Conservation (phyloP, 2,329 filamentous ascomycete genomes). For the Rhynchosporium secalis region DNA sequence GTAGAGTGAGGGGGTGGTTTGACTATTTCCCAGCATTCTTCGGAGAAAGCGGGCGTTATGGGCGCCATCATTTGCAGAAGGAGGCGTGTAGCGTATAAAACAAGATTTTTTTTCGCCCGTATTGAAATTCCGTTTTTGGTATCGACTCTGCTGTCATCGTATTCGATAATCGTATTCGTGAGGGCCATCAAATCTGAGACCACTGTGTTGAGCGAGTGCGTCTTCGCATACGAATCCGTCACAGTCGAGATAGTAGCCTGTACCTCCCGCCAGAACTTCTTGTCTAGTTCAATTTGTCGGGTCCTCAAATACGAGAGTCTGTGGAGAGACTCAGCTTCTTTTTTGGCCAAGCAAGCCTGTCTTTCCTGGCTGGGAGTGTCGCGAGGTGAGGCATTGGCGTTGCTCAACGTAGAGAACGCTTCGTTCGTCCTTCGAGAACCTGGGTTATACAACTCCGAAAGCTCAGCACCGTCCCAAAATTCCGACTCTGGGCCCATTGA, state of each 20-base stretch:
- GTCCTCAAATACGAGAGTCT: constrained; percentile 16
- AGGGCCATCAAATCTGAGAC: constrained; percentile 81
- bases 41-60: constrained; percentile 75
- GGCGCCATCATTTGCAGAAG: constrained; percentile 76
- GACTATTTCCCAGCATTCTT: constrained; percentile 74
- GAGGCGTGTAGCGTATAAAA: constrained; percentile 48
- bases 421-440: neutral
- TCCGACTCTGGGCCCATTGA: neutral
- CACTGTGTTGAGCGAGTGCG: constrained; percentile 79
- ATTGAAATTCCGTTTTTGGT: constrained; percentile 39
- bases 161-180: constrained; percentile 66
- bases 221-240: constrained; percentile 65
- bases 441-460: neutral
- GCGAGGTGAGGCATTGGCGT: neutral
- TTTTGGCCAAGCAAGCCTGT: neutral
- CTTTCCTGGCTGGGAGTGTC: neutral
- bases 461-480: neutral
- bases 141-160: constrained; percentile 21
- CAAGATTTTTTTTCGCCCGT: constrained; percentile 4
- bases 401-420: neutral
- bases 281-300: constrained; percentile 15
- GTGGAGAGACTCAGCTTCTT: neutral
- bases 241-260: constrained; percentile 69
- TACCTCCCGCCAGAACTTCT: constrained; percentile 60
- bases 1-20: constrained; percentile 28